Base-by-base conservation (phyloP, 257 asterid species). In the Solanum clarkiae region DNA sequence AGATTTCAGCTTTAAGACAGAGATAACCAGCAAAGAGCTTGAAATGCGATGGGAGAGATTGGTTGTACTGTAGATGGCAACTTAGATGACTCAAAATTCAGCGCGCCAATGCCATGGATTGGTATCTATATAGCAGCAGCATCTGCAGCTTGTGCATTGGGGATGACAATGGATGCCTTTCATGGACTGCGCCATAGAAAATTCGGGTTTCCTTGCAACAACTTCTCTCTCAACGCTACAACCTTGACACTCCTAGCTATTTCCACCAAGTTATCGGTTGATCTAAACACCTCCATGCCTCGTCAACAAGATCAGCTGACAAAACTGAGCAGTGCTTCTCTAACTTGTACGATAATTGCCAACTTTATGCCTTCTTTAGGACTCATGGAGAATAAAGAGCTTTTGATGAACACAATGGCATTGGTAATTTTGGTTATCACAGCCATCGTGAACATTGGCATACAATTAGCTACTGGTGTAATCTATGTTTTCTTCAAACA, bases 331-430 rank as follows among this genome's bases (percentile, higher is more conserved):
- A 93, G 97, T 85, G 86, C 95, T 9, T 87, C 91, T 24, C 88
- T 95, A 81, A 72, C 93, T 82, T 93, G 97, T 80, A 88, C 93
- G 0, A 90, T 88, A 14, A 93, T 95, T 62, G 95, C 90, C 32
- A 95, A 95, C 77, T 92, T 90, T n/a, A 84, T 93, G 94, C 97
- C 98, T 83, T 91, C 97, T 85, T 15, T 94, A 47, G 98, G 96
- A 20, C 85, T 86, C 86, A 91, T 93, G 96, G 89, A 89, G 81
- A 89, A 66, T 36, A 87, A 89, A 85, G 98, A 94, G 86, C 90
- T 94, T 7, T 60, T 91, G 93, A 91, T 92, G 90, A 94, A 93
- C 84, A 86, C 92, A 4, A 89, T 92, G 42, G 98, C 97, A 51
- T 85, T 92, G 55, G 97, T 92, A 8, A 93, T 94, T 60, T 92